Conservation (phyloP, 805 yeast species). For the Kodamaea kaohsiungensis region DNA sequence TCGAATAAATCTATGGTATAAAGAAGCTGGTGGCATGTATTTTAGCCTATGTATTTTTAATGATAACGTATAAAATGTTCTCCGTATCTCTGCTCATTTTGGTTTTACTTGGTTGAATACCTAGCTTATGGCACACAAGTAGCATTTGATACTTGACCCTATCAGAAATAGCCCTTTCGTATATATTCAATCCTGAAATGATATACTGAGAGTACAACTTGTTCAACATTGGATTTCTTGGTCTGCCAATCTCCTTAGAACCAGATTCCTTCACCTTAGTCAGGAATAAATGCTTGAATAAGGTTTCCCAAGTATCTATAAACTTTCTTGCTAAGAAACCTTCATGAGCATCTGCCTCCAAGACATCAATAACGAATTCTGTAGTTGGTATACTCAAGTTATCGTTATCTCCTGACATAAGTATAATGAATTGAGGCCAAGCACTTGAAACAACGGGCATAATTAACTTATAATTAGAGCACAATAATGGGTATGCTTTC, state of each 20-base stretch:
- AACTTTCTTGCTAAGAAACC: constrained; percentile 50
- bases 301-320: constrained; percentile 44
- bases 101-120: constrained; percentile 17
- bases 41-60: constrained; percentile 4
- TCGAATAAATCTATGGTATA: constrained; percentile 7
- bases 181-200: constrained; percentile 35
- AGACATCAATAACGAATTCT: constrained; percentile 26
- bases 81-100: constrained; percentile 24
- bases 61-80: constrained; percentile 33
- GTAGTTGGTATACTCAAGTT: constrained; percentile 28
- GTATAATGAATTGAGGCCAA: constrained; percentile 32
- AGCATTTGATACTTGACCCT: constrained; percentile 37
- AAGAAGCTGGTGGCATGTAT: neutral
- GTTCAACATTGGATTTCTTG: constrained; percentile 3
- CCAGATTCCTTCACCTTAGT: neutral
- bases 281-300: neutral
- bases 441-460: constrained; percentile 35
- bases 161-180: constrained; percentile 45
- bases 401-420: constrained; percentile 20
- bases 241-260: constrained; percentile 3
- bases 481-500: constrained; percentile 32
- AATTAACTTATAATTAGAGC: constrained; percentile 30
- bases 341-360: constrained; percentile 38
- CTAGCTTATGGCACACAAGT: constrained; percentile 25
- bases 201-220: constrained; percentile 30